Base-by-base conservation (phyloP, 129 eudicot species). In the Glebionis coronaria region DNA sequence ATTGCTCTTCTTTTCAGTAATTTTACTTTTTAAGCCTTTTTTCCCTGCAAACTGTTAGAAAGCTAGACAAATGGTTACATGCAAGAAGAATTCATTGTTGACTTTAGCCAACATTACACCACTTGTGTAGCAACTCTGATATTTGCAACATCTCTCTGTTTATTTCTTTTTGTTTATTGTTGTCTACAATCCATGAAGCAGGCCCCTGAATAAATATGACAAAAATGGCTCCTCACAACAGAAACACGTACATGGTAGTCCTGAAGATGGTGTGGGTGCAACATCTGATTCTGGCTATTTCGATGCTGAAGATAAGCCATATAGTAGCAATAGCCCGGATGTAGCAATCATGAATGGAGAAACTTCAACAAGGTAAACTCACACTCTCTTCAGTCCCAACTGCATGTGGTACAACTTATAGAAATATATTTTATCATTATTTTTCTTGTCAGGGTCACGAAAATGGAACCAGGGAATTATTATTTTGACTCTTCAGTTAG, bases 271-370 rank as follows among this genome's bases (percentile, higher is more conserved):
- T 52, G 58, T 58, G 20, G 78, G 60, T 67, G 84, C 81, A 45
- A 73, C 87, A 55, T 88, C 96, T n/a, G 95, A 82, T 53, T 83
- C 95, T 69, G 66, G 62, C 66, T 91, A 91, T 53, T 68, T 75
- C 77, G 77, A 76, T 56, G 83, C 86, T 69, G 82, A 86, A 66
- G 91, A 88, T 62, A 82, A 71, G 67, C 81, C 84, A 66, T 83
- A 68, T 58, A 80, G 85, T 61, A 88, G 82, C 56, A 87, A 88
- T 46, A 84, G 84, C 63, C 84, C 76, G 49, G 76, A 80, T 54
- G 64, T 66, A 51, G 61, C 67, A 66, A 58, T 59, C 28, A 61
- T 58, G 68, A 77, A 66, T 21, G 83, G 83, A 50, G 86, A 85
- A 44, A 31, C 77, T 9, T 80, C 61, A 28, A 77, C 38, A 55